Base-by-base conservation (phyloP, 2,329 filamentous ascomycete species). In the Curvularia spicifera region DNA sequence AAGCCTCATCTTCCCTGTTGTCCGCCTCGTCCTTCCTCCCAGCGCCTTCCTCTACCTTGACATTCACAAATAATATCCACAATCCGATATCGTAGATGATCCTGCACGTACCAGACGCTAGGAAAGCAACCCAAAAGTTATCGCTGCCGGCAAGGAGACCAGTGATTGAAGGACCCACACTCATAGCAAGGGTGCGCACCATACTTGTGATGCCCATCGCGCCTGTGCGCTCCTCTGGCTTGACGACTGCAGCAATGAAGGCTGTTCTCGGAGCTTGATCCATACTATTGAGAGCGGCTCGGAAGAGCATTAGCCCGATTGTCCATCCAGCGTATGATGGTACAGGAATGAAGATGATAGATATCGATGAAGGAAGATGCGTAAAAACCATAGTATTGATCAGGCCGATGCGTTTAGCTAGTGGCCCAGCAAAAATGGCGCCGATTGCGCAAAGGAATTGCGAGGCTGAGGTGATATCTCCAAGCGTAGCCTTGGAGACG, bases 201-300 rank as follows among this genome's bases (percentile, higher is more conserved):
- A 86, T 85, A 46, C 78, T 81, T 0, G 87, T 89, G 64, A 90
- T 87, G 12, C 88, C 88, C 85, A 90, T 87, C n/a, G 88, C 86
- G 0, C 87, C 87, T 0, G 88, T 90, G 1, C 87, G 79, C 73
- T 90, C 88, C 53, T 85, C 83, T 0, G 87, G 84, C 60, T 81
- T 83, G 2, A 90, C 87, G 0, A 89, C 85, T 0, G 87, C 87
- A 0, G 87, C 86, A 49, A 90, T 88, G 56, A 90, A 85, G 0
- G 88, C 87, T 0, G 87, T 79, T 2, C 88, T 80, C 0, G 88
- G 88, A 0, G 85, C 87, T 76, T 90, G 87, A 61, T 90, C 88
- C 86, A 90, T 89, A 61, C 84, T 87, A 67, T 89, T 89, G 44
- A 90, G 77, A 0, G 85, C 85, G 2, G 86, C 80, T 5, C 87